These are phyloP conservation scores for Ascochyta pisi DNA, from an alignment of 2,329 filamentous ascomycete genomes.

Conservation along the genomic window DNA sequence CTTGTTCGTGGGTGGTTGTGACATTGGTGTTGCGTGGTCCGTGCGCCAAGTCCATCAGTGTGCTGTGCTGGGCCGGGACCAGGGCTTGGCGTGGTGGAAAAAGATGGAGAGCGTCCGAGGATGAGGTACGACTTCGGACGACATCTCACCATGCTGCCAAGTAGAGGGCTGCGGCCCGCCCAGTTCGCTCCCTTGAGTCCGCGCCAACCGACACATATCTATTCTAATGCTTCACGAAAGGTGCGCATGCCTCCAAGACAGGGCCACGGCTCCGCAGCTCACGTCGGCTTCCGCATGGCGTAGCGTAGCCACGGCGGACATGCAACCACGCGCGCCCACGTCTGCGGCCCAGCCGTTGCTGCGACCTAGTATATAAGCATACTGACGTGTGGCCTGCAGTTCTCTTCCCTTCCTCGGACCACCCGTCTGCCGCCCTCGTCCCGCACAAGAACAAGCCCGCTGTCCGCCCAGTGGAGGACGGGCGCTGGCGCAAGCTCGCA, in stretches of 20 bases:
- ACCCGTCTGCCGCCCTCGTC: conserved; percentile 25
- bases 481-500: conserved; percentile 26
- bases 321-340: conserved; percentile 7
- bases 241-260: conserved; percentile 30
- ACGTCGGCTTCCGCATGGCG: conserved; percentile 15
- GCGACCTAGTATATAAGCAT: not conserved
- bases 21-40: not conserved
- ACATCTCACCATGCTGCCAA: conserved; percentile 55
- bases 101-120: conserved; percentile 27
- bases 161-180: conserved; percentile 54
- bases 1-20: too few relatives aligned
- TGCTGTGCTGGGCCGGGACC: not conserved
- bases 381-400: conserved; percentile 27
- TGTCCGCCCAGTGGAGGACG: conserved; percentile 37
- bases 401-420: conserved; percentile 42
- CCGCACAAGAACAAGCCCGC: conserved; percentile 37
- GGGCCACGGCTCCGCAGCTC: not conserved
- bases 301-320: not conserved
- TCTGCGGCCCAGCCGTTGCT: conserved; percentile 4
- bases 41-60: conserved; percentile 1
- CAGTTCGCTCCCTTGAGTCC: conserved; percentile 33
- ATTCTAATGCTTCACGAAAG: conserved; percentile 41
- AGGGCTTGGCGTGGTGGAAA: conserved; percentile 34
- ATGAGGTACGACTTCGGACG: conserved; percentile 30
- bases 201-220: conserved; percentile 29